phyloP scores from a whole-genome alignment of 148 eudicot species.

The Spergularia marina region DNA sequence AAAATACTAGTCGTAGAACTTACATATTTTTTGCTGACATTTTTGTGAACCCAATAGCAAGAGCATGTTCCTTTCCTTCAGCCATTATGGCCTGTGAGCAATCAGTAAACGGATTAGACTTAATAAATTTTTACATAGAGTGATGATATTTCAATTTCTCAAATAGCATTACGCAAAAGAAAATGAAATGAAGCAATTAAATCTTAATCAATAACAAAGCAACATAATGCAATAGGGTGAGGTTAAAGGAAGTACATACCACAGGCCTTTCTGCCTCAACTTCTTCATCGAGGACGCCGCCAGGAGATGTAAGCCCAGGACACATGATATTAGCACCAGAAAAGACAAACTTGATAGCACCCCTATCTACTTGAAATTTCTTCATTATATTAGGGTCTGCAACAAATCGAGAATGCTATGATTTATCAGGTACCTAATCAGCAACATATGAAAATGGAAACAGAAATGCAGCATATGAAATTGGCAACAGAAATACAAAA shows the following conservation, averaged over 20 bases:
- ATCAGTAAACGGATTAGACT: constrained; percentile 17
- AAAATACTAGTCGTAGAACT: constrained; percentile 29
- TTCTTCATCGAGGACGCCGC: constrained; percentile 88
- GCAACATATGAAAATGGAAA: neutral
- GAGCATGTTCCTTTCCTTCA: constrained; percentile 99
- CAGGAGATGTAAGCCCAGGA: constrained; percentile 99
- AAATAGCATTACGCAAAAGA: neutral
- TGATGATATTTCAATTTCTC: neutral
- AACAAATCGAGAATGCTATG: constrained; percentile 10
- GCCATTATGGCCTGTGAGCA: constrained; percentile 92
- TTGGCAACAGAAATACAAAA: neutral
- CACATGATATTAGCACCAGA: constrained; percentile 99
- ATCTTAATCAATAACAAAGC: neutral
- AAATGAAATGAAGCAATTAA: neutral
- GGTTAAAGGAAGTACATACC: constrained; percentile 40
- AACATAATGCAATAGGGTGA: neutral
- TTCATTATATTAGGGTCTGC: constrained; percentile 95
- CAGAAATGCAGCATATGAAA: neutral
- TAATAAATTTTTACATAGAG: neutral
- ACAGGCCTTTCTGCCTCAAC: constrained; percentile 88
- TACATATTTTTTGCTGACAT: constrained; percentile 98
- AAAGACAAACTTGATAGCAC: constrained; percentile 89
- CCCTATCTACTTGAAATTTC: constrained; percentile 92
- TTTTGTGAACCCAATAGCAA: constrained; percentile 96
- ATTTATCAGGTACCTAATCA: neutral